phyloP scores from a whole-genome alignment of 1,284 basidiomycete species.

The Clitocybe nebularis region DNA sequence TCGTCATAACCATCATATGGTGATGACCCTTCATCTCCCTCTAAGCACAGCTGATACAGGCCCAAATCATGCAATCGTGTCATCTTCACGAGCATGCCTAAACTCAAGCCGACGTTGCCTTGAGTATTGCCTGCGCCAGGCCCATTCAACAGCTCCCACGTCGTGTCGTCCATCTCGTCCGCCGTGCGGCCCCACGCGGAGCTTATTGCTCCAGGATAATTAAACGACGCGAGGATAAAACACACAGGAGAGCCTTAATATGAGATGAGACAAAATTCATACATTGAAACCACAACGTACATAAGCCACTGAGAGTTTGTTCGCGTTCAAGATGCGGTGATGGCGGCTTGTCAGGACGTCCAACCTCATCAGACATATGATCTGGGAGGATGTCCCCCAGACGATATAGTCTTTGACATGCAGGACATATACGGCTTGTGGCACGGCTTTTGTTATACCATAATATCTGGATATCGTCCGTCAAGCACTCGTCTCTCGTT shows the following conservation, averaged over 20 bases:
- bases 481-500: background rate
- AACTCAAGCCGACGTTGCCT: slow-evolving; percentile 40
- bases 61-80: slow-evolving; percentile 70
- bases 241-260: slow-evolving; percentile 66
- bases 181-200: slow-evolving; percentile 65
- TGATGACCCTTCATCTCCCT: slow-evolving; percentile 31
- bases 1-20: slow-evolving; percentile 5
- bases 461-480: slow-evolving; percentile 47
- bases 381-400: slow-evolving; percentile 61
- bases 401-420: slow-evolving; percentile 66
- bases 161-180: slow-evolving; percentile 62
- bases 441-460: slow-evolving; percentile 80
- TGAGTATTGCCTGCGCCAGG: slow-evolving; percentile 27
- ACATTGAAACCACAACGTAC: slow-evolving; percentile 37
- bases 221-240: slow-evolving; percentile 67
- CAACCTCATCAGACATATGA: slow-evolving; percentile 33
- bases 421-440: slow-evolving; percentile 66
- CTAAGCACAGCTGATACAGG: slow-evolving; percentile 67
- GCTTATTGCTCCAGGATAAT: slow-evolving; percentile 59
- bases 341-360: slow-evolving; percentile 18
- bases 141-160: slow-evolving; percentile 59
- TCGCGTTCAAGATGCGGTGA: slow-evolving; percentile 52
- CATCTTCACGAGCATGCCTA: slow-evolving; percentile 73
- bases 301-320: slow-evolving; percentile 71
- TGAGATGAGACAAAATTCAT: background rate